Conservation (phyloP, 2,329 filamentous ascomycete species). For the Pseudocercospora pini-densiflorae region DNA sequence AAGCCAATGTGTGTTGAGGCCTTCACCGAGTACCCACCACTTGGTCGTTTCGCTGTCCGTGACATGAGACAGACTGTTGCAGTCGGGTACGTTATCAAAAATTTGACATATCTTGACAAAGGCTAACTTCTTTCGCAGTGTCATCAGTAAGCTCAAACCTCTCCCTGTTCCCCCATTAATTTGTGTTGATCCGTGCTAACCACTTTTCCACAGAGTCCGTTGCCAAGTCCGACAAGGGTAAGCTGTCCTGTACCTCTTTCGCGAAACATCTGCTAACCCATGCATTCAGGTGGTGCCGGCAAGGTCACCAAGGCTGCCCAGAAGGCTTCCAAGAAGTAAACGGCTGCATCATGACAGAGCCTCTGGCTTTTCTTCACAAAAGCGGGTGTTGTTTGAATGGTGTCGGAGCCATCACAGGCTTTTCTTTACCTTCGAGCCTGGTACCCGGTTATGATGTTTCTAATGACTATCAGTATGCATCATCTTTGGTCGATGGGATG, state of each 20-base stretch:
- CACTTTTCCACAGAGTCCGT: no score
- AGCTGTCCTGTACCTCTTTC: background rate
- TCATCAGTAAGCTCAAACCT: no score
- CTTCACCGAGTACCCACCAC: slow-evolving; percentile 99
- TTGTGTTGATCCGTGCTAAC: no score
- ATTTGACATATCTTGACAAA: no score
- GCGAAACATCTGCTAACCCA: background rate
- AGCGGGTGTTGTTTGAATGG: slow-evolving; percentile 30
- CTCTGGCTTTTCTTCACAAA: slow-evolving; percentile 26
- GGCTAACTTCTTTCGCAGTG: slow-evolving; percentile 25
- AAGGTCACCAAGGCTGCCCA: slow-evolving; percentile 56
- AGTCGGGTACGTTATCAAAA: slow-evolving; percentile 6
- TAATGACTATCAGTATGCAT: slow-evolving; percentile 22
- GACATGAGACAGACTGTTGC: slow-evolving; percentile 86
- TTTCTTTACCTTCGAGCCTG: slow-evolving; percentile 25
- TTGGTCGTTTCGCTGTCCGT: slow-evolving; percentile 99
- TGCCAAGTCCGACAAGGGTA: slow-evolving; percentile 52
- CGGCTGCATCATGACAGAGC: slow-evolving; percentile 20
- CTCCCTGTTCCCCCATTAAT: no score
- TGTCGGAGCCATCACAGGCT: slow-evolving; percentile 28
- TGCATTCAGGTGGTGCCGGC: slow-evolving; percentile 40
- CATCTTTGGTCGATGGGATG: slow-evolving; percentile 32
- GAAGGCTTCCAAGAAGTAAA: slow-evolving; percentile 47
- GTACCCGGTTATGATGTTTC: slow-evolving; percentile 28
- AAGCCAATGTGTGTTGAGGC: slow-evolving; percentile 99